These are phyloP conservation scores for Fomitopsis schrenkii DNA, from an alignment of 1,284 basidiomycete species.

Conservation along the genomic window DNA sequence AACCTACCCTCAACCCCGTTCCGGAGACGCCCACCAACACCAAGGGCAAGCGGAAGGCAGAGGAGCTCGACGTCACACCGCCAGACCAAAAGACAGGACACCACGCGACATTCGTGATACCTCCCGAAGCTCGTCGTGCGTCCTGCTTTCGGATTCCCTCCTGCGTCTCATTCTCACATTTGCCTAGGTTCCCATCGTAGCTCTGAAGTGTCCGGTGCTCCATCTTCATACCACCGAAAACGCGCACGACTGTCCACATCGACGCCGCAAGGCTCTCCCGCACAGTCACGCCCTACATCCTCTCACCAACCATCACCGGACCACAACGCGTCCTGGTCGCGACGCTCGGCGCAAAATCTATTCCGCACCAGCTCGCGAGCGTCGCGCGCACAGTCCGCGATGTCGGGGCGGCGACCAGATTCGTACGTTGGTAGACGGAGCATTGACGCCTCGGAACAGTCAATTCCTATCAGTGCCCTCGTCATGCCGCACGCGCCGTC, in stretches of 20 bases:
- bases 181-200: conserved; percentile 19
- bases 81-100: conserved; percentile 38
- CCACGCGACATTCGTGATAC: conserved; percentile 34
- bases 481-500: conserved; percentile 75
- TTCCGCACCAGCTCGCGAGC: conserved; percentile 35
- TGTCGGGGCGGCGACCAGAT: conserved; percentile 12
- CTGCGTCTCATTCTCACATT: conserved; percentile 3
- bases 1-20: conserved; percentile 22
- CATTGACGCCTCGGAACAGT: conserved; percentile 30
- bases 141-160: conserved; percentile 3
- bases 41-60: conserved; percentile 49
- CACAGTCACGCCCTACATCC: conserved; percentile 24
- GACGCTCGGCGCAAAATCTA: conserved; percentile 35
- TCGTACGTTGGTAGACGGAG: conserved; percentile 17
- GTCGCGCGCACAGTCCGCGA: conserved; percentile 23
- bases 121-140: conserved; percentile 47
- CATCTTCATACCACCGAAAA: conserved; percentile 67
- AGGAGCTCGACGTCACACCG: conserved; percentile 43
- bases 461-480: conserved; percentile 74
- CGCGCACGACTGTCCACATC: conserved; percentile 55
- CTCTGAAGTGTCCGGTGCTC: conserved; percentile 40
- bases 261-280: conserved; percentile 31
- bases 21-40: conserved; percentile 24
- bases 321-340: conserved; percentile 52
- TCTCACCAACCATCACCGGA: conserved; percentile 28